Conservation (phyloP, 2,329 filamentous ascomycete species). For the Penicillium sp. region DNA sequence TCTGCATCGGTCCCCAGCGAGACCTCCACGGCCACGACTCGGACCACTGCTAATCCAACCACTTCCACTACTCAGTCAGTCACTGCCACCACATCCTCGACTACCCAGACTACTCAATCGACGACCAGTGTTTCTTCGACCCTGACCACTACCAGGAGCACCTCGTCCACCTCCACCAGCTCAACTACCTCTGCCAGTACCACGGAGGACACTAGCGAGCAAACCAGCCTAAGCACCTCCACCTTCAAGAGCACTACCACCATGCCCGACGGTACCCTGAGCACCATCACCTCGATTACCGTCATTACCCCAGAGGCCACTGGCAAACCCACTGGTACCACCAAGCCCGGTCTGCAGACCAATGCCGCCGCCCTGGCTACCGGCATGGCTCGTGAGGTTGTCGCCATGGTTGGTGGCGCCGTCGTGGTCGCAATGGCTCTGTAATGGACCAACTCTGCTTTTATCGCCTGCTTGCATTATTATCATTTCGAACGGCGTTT, state of each 20-base stretch:
- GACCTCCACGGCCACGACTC: neutral
- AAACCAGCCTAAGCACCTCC: constrained; percentile 36
- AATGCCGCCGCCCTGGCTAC: constrained; percentile 29
- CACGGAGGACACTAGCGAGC: constrained; percentile 20
- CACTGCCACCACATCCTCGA: neutral
- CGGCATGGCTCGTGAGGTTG: constrained; percentile 34
- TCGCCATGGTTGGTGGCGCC: constrained; percentile 43
- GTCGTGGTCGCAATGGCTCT: constrained; percentile 40
- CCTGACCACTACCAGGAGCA: constrained; percentile 17
- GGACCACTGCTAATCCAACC: constrained; percentile 27
- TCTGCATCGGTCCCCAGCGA: neutral
- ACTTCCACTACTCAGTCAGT: constrained; percentile 15
- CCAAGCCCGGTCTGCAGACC: constrained; percentile 41
- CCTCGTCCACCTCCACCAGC: constrained; percentile 3
- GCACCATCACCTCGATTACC: constrained; percentile 47
- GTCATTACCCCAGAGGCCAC: constrained; percentile 40
- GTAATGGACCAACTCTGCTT: constrained; percentile 17
- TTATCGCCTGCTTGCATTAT: neutral
- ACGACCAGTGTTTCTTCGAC: constrained; percentile 21
- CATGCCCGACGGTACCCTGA: constrained; percentile 40
- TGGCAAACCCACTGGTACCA: constrained; percentile 19
- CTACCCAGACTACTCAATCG: constrained; percentile 2
- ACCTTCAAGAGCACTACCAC: constrained; percentile 44
- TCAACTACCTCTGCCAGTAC: constrained; percentile 23
- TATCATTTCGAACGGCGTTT: constrained; percentile 2